phyloP scores from a whole-genome alignment of 805 yeast species.

The Lipomyces japonicus region DNA sequence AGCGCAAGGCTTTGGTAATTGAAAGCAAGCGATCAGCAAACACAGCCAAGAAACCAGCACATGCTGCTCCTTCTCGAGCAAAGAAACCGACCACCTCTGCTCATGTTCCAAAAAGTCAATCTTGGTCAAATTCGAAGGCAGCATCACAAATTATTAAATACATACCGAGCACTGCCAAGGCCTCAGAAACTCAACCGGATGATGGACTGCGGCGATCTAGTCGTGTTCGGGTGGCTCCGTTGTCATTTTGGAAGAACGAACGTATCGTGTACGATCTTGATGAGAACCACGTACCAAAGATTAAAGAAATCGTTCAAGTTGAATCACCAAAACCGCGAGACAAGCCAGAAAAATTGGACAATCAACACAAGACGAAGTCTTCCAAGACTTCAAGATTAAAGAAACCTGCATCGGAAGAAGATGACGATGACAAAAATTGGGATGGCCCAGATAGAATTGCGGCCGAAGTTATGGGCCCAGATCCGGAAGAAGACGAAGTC shows the following conservation, averaged over 20 bases:
- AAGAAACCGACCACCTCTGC: not conserved
- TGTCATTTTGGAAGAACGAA: conserved; percentile 85
- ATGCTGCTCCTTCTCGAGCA: not conserved
- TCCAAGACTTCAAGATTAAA: no score
- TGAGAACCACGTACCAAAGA: conserved; percentile 30
- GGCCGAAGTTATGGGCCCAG: not conserved
- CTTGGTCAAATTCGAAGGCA: not conserved
- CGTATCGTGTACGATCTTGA: conserved; percentile 53
- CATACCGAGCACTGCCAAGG: no score
- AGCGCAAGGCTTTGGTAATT: not conserved
- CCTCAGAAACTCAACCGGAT: no score
- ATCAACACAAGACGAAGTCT: not conserved
- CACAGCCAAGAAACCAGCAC: not conserved
- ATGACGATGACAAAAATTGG: not conserved
- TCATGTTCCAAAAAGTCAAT: not conserved
- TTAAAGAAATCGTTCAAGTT: conserved; percentile 32
- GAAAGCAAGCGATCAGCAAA: not conserved
- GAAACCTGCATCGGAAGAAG: conserved; percentile 1
- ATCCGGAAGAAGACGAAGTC: conserved; percentile 9
- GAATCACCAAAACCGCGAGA: conserved; percentile 41
- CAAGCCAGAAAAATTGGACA: not conserved
- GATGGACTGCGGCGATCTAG: conserved; percentile 51
- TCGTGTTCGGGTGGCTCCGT: conserved; percentile 62
- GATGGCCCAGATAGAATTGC: not conserved
- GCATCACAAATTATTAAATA: not conserved